Conservation (phyloP, 805 yeast species). For the Dipodascus albidus region DNA sequence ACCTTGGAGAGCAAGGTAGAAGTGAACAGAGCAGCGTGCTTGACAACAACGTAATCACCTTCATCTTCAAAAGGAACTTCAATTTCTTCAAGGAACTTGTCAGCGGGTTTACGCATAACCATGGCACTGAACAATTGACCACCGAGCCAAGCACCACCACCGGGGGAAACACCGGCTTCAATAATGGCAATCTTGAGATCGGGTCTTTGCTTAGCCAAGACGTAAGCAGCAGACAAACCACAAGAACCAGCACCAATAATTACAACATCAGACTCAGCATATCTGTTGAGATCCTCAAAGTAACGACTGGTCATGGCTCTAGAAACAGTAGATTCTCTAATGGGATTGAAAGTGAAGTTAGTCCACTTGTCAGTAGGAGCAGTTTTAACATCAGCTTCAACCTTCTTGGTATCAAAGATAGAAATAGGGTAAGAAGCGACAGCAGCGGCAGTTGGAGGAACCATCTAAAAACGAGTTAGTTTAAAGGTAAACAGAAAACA, state of each 20-base stretch:
- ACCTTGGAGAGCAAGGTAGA: slow-evolving; percentile 62
- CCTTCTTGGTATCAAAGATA: background rate
- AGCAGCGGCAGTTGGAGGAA: slow-evolving; percentile 15
- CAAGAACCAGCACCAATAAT: slow-evolving; percentile 73
- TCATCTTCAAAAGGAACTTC: slow-evolving; percentile 64
- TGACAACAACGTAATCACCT: slow-evolving; percentile 70
- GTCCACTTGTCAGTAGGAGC: slow-evolving; percentile 42
- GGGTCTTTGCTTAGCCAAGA: slow-evolving; percentile 61
- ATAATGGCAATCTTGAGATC: slow-evolving; percentile 63
- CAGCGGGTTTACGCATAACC: slow-evolving; percentile 75
- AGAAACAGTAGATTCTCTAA: slow-evolving; percentile 67
- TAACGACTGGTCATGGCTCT: slow-evolving; percentile 72
- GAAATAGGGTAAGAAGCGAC: slow-evolving; percentile 2
- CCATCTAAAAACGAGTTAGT: slow-evolving; percentile 2
- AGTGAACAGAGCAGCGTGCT: slow-evolving; percentile 69
- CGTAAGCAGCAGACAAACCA: slow-evolving; percentile 67
- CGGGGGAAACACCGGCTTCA: slow-evolving; percentile 66
- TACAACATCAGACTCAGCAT: slow-evolving; percentile 63
- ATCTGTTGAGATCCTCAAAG: slow-evolving; percentile 60
- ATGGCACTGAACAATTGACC: slow-evolving; percentile 70
- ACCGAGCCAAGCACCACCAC: slow-evolving; percentile 74
- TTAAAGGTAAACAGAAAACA: background rate
- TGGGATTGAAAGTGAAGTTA: slow-evolving; percentile 54
- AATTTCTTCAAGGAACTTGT: slow-evolving; percentile 50
- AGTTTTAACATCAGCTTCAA: slow-evolving; percentile 4